Percentiles rank a stretch among this genome's conserved stretches.
Conservation (phyloP, 306 rosid species). For the Cicer judaicum region DNA sequence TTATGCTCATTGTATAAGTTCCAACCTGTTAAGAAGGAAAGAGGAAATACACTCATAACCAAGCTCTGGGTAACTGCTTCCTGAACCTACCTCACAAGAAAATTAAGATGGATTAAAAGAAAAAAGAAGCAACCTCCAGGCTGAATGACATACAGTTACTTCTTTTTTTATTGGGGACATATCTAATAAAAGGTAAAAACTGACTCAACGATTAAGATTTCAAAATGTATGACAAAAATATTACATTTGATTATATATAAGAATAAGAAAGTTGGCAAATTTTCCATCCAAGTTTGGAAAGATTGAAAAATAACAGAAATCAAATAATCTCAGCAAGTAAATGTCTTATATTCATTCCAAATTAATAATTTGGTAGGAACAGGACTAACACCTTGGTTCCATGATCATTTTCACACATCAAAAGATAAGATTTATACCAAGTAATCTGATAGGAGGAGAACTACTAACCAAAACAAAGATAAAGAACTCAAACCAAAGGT, state of each 20-base stretch:
- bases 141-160: constrained; percentile 2
- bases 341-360: not conserved
- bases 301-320: constrained; percentile 2
- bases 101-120: constrained; percentile 8
- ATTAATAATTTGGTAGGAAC: constrained; percentile 21
- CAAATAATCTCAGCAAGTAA: not conserved
- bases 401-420: constrained; percentile 5
- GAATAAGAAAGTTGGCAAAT: constrained; percentile 15
- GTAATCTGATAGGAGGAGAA: constrained; percentile 19
- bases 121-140: not conserved
- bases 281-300: constrained; percentile 32
- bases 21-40: constrained; percentile 72
- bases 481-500: constrained; percentile 6
- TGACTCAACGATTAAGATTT: constrained; percentile 15
- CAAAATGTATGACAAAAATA: constrained; percentile 1
- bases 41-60: constrained; percentile 57
- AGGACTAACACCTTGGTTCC: constrained; percentile 15
- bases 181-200: constrained; percentile 15
- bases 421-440: constrained; percentile 3
- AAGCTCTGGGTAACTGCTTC: constrained; percentile 48
- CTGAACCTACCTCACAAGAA: constrained; percentile 48
- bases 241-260: constrained; percentile 10
- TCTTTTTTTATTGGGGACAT: not conserved
- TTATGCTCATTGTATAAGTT: constrained; percentile 24
- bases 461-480: not conserved